Evolutionary conservation across 208 protist species (phyloP).

Genomic region (Blastocrithidia nonstop): DNA sequence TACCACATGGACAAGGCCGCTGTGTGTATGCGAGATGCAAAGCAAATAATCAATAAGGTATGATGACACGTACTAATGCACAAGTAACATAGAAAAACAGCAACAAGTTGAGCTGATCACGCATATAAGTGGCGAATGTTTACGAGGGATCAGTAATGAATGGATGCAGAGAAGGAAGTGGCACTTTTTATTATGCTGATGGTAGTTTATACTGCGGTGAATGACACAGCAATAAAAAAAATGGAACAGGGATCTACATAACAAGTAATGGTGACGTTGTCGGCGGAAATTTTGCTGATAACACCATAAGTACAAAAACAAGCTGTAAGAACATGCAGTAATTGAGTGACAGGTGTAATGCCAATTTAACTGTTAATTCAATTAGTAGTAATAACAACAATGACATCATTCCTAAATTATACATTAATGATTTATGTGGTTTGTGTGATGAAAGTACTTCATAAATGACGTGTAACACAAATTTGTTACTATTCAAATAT

Average conservation of each 20-base stretch:
- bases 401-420: too few relatives aligned
- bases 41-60: not conserved
- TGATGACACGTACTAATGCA: not conserved
- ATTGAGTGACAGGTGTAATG: too few relatives aligned
- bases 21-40: constrained; percentile 1
- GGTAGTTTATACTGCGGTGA: constrained; percentile 71
- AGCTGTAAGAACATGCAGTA: too few relatives aligned
- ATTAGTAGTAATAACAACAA: too few relatives aligned
- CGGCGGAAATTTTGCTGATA: constrained; percentile 11
- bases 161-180: constrained; percentile 50
- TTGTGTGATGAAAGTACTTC: too few relatives aligned
- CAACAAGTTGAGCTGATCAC: not conserved
- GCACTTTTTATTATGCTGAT: constrained; percentile 77
- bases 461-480: too few relatives aligned
- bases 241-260: constrained; percentile 38
- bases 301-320: too few relatives aligned
- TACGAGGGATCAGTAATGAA: constrained; percentile 43
- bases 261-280: constrained; percentile 30
- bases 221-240: constrained; percentile 46
- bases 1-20: constrained; percentile 47
- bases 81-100: not conserved
- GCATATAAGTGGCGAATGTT: constrained; percentile 31
- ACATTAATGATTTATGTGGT: too few relatives aligned
- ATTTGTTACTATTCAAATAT: too few relatives aligned
- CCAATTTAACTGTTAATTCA: too few relatives aligned